Evolutionary conservation across 768 basidiomycete species (phyloP), one percentile per base, ranked within the genome.

Genomic region (Plicaturopsis crispa): DNA sequence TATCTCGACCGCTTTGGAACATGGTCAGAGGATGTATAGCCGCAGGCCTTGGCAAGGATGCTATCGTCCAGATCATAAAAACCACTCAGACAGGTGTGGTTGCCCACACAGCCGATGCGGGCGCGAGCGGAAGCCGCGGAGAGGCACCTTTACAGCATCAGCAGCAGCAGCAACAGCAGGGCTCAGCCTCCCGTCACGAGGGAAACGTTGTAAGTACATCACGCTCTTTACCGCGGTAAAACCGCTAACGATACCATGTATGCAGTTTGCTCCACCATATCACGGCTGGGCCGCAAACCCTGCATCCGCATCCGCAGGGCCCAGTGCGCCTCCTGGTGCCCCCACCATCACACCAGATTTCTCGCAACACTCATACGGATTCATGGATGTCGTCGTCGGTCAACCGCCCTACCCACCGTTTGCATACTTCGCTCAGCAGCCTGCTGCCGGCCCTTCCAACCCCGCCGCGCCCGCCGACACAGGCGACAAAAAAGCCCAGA

Each of bases 1-100:
- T 87, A 13, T 82, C 80, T 4, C 65, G 67, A 38, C 65, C 73
- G 16, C 57, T 88, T 34, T 87, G 84, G 84, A 82, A 84, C 51
- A 67, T 87, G 59, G 81, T 83, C 4, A 63, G 70, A 31, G 78
- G 75, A 0, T 70, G 66, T 26, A 51, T 88, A 50, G 64, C 66
- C 21, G 62, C 67, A 1, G 82, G 84, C 2, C 51, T 86, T 52
- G 56, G 67, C 47, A 82, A 72, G 56, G 79, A 80, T 4, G 67
- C 69, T 2, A 78, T 84, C 28, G 49, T 84, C 21, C 63, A 70
- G 38, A 53, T 88, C 34, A 65, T 86, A 17, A 59, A 62, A 24
- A 67, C 71, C 2, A 73, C 84, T 10, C 78, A 82, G 52, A 60
- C 66, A 23, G 76, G 78, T 0, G 61, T 69, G 12, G n/a, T n/a